Base-by-base conservation (phyloP, 306 rosid species). In the Corylus heterophylla region DNA sequence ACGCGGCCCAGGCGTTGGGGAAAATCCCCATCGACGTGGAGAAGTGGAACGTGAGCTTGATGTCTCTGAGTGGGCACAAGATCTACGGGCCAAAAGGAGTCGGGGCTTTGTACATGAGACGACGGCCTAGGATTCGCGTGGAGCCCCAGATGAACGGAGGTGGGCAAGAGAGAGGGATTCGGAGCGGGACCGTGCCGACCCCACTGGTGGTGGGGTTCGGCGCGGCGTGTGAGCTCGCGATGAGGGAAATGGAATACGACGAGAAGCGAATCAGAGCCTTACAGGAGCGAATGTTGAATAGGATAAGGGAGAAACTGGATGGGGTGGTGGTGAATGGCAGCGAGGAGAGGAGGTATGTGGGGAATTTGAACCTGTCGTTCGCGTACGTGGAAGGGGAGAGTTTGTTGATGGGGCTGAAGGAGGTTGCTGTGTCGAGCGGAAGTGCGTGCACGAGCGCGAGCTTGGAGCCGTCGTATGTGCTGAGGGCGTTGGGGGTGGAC, bases 91-190 rank as follows among this genome's bases (percentile, higher is more conserved):
- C 97, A 0, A 94, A 94, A 64, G 97, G 98, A 0, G 79, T 95
- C 20, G 98, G 98, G 4, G 97, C 98, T 9, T 79, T 92, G 92
- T 94, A 94, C 71, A 74, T 91, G 77, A 74, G 97, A 84, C 79
- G 97, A 83, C 78, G 97, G 58, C 97, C 98, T 0, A 92, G 97
- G 91, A 92, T 92, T 84, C 91, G 97, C 8, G 97, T 94, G 16
- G 98, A 92, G 89, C 91, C 97, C n/a, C 98, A 94, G 68, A 94
- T 94, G 98, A 94, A 89, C 63, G 98, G 97, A 1, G 98, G 98
- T 54, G 97, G 98, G 0, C 98, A 92, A 80, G 98, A 92, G 89
- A 89, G 98, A 69, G 98, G 97, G 44, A 89, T 94, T 68, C 79
- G 97, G 61, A 94, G 98, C 50, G 98, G 98, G 54, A 95, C 98